A percentile compares a stretch with the other conserved stretches of the same genome.
Conservation (phyloP, 2,329 filamentous ascomycete species). For the Diatrype stigma region DNA sequence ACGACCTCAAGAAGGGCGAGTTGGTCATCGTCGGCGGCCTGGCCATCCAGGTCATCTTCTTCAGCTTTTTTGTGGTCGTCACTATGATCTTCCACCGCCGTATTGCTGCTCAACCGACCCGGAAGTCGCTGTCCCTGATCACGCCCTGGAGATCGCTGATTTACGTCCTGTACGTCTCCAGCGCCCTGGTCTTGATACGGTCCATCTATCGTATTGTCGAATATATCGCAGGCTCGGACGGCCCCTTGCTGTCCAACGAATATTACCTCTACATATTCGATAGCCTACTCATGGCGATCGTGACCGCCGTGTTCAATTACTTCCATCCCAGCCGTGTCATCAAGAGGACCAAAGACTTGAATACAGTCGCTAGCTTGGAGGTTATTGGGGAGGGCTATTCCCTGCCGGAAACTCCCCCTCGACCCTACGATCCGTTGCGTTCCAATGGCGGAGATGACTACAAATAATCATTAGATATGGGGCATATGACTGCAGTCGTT, state of each 20-base stretch:
- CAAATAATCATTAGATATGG: too few species aligned
- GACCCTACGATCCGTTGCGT: too few species aligned
- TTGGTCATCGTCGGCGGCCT: neutral
- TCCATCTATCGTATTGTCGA: slow-evolving; percentile 35
- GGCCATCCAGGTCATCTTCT: neutral
- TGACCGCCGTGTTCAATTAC: neutral
- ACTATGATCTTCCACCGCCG: neutral
- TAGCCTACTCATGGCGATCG: slow-evolving; percentile 7
- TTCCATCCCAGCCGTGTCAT: neutral
- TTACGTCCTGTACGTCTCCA: slow-evolving; percentile 15
- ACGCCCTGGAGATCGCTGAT: slow-evolving; percentile 23
- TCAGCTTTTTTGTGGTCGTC: neutral
- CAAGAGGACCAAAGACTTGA: too few species aligned
- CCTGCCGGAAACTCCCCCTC: too few species aligned
- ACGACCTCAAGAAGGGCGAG: neutral
- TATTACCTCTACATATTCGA: slow-evolving; percentile 30
- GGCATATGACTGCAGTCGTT: too few species aligned
- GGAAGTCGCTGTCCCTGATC: neutral
- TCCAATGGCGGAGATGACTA: too few species aligned
- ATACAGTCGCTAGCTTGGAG: too few species aligned
- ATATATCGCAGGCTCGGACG: slow-evolving; percentile 29
- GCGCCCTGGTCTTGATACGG: slow-evolving; percentile 32
- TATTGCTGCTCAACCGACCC: neutral
- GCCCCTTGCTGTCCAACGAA: slow-evolving; percentile 25
- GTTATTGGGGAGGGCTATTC: too few species aligned